Conservation (phyloP, 345 rosid genomes). For the Carallia pectinifolia region DNA sequence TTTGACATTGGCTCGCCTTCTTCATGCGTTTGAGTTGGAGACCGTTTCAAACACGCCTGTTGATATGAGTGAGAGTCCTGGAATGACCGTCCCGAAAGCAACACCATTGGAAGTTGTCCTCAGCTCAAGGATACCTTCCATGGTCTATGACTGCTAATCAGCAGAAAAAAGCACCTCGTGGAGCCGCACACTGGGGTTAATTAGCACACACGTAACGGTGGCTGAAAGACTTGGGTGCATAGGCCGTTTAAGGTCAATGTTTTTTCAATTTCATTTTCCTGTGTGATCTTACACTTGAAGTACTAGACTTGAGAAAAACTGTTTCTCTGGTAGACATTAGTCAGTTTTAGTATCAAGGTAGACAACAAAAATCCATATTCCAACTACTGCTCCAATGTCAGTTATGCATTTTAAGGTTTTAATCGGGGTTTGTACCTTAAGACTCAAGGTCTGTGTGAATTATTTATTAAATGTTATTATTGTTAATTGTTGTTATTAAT, state of each 20-base stretch:
- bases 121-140: constrained; percentile 3
- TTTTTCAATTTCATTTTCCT: too few relatives aligned
- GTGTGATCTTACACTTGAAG: too few relatives aligned
- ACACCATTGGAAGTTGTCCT: constrained; percentile 15
- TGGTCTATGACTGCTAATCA: background rate
- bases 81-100: constrained; percentile 3
- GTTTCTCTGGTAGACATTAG: too few relatives aligned
- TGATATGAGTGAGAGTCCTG: constrained; percentile 17
- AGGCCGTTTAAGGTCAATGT: too few relatives aligned
- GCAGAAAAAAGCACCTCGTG: background rate
- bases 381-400: background rate
- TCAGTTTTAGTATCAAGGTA: too few relatives aligned
- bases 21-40: constrained; percentile 18
- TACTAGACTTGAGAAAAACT: too few relatives aligned
- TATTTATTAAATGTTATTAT: too few relatives aligned
- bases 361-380: background rate
- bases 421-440: background rate
- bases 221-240: too few relatives aligned
- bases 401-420: too few relatives aligned
- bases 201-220: background rate
- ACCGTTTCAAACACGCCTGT: constrained; percentile 1
- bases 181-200: background rate
- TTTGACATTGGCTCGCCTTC: constrained; percentile 18
- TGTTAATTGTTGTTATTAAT: too few relatives aligned
- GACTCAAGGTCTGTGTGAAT: background rate